A percentile compares a stretch with the other conserved stretches of the same genome.
Evolutionary conservation across 2,329 filamentous ascomycete genomes (phyloP).

Genomic region (Trichoderma koningiopsis): DNA sequence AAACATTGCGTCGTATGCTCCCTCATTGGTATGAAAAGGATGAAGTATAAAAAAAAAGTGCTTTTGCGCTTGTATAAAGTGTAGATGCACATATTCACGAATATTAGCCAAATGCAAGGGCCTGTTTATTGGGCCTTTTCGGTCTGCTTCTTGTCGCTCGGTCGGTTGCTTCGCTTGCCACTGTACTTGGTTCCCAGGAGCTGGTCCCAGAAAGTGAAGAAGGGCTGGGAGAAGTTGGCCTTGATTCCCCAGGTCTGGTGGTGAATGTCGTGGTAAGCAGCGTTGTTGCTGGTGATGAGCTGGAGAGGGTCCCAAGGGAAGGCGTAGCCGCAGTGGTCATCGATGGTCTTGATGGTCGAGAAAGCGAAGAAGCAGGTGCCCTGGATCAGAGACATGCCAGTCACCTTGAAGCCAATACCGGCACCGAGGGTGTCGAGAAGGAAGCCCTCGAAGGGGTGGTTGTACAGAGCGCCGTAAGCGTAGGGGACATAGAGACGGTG

Average conservation of each 20-base stretch:
- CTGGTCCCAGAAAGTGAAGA: slow-evolving; percentile 94
- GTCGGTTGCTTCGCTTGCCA: slow-evolving; percentile 55
- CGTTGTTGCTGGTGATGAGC: slow-evolving; percentile 90
- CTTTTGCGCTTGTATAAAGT: neutral
- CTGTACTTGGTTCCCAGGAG: slow-evolving; percentile 81
- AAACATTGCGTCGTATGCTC: slow-evolving; percentile 19
- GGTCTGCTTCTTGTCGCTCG: slow-evolving; percentile 43
- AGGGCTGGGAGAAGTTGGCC: slow-evolving; percentile 86
- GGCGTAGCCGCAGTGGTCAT: slow-evolving; percentile 96
- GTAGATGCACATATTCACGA: neutral
- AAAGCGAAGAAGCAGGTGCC: slow-evolving; percentile 86
- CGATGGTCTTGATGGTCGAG: slow-evolving; percentile 93
- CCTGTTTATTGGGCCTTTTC: slow-evolving; percentile 33
- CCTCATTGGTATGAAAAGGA: neutral
- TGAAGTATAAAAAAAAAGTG: neutral
- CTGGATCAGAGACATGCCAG: slow-evolving; percentile 81
- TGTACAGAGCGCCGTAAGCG: slow-evolving; percentile 95
- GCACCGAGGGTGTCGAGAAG: slow-evolving; percentile 89
- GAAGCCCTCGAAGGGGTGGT: slow-evolving; percentile 93
- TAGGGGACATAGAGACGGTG: slow-evolving; percentile 98
- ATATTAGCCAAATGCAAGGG: neutral
- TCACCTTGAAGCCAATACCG: slow-evolving; percentile 77
- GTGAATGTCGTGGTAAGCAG: slow-evolving; percentile 95
- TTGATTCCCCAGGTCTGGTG: slow-evolving; percentile 99
- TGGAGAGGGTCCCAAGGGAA: slow-evolving; percentile 95